These are phyloP conservation scores for Didymella exigua DNA, from an alignment of 2,329 filamentous ascomycete species.

Conservation along the genomic window DNA sequence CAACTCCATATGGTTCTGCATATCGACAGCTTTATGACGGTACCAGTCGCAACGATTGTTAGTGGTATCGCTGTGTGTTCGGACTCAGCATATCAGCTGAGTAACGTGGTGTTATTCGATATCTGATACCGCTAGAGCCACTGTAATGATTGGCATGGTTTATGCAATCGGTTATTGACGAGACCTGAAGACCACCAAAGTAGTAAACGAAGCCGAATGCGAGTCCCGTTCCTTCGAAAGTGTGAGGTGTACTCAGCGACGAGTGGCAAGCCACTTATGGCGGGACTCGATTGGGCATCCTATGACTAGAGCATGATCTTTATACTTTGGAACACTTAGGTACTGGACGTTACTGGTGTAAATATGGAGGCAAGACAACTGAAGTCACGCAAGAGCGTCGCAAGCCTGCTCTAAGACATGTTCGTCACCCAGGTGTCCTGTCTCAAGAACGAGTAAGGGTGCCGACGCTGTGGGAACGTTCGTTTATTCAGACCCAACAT, in stretches of 20 bases:
- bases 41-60: not conserved
- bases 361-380: too few relatives aligned
- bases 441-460: not conserved
- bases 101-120: not conserved
- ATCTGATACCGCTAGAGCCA: not conserved
- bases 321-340: too few relatives aligned
- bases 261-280: not conserved
- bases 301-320: too few relatives aligned
- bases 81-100: not conserved
- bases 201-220: not conserved
- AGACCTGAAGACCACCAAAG: not conserved
- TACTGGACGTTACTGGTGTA: too few relatives aligned
- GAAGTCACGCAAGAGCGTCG: too few relatives aligned
- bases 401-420: too few relatives aligned
- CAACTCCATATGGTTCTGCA: slow-evolving; percentile 3
- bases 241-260: not conserved
- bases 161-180: not conserved
- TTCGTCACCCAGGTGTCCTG: not conserved
- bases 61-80: not conserved
- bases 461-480: not conserved
- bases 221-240: not conserved
- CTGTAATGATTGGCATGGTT: not conserved
- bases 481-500: too few relatives aligned
- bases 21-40: slow-evolving; percentile 18
- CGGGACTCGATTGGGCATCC: too few relatives aligned